Evolutionary conservation across 1,284 basidiomycete species (phyloP), one percentile per base, ranked within the genome.

Genomic region (Somion occarium): DNA sequence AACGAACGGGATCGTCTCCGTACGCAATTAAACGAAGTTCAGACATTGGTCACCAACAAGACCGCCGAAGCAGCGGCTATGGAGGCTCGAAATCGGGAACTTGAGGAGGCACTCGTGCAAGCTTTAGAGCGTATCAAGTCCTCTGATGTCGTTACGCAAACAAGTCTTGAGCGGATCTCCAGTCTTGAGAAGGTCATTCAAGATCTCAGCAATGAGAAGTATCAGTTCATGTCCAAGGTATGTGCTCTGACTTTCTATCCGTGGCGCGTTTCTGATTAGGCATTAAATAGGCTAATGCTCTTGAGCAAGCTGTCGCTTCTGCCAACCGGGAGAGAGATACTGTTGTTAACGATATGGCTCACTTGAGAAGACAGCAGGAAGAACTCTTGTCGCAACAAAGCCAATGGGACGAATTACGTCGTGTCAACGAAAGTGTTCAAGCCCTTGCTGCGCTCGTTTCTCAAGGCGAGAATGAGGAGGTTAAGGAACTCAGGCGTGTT

Each of bases 351-450:
- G 72, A 78, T 22, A 67, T 85, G 4, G 66, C 68, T 22, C 56
- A 67, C 18, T 71, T 88, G 41, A 81, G 79, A 60, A 75, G 72
- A 59, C 81, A 86, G 48, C 73, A 82, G 51, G 81, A 87, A 44
- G 69, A 74, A 23, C 68, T 88, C 20, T 52, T 73, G 3, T 68
- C 76, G 20, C 84, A 89, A 55, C 80, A 86, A 60, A 73, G 64
- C 30, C 79, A 85, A 50, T 89, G 85, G 86, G 85, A 88, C 23
- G 79, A 83, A 42, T 71, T 91, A 19, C 83, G 75, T 34, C 78
- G 76, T 42, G 75, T 82, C 0, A 73, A 80, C 2, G 83, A 87
- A 57, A 84, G 89, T 62, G 79, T 91, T 19, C 83, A 88, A 51
- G 64, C 72, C 46, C 74, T 91, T 41, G 72, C 82, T 15, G 73